Base-by-base conservation (phyloP, 2,329 filamentous ascomycete genomes). In the Penicillium polonicum region DNA sequence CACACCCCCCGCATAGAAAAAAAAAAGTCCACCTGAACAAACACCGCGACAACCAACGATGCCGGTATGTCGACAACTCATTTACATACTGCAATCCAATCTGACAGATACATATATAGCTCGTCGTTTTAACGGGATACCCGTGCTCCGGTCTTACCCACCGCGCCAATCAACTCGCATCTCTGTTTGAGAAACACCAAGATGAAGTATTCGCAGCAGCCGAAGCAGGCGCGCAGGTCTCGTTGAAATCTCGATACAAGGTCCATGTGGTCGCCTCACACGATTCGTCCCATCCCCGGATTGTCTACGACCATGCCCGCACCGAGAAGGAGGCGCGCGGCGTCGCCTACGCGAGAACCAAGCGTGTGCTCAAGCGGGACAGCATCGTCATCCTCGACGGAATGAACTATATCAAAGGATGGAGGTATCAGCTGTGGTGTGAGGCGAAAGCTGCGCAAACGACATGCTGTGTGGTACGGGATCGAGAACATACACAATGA, bases 371-470 rank as follows among this genome's bases (percentile, higher is more conserved):
- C 45, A 78, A 79, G 19, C 79, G 78, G 49, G 82, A 86, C 68
- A 82, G 79, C 48, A 81, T 88, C 57, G 84, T 88, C 43, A 82
- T 88, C 50, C 80, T 85, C 2, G 85, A 88, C 71, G 83, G 82
- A 33, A 78, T 86, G 75, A 87, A 88, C 70, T 88, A 88, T 71
- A 88, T 88, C 75, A 88, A 88, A 71, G 85, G 85, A 21, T 87
- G 84, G 72, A 78, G 85, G 39, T 88, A 88, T 67, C 85, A 88
- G 73, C 72, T 88, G 43, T 87, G 85, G 78, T 88, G 85, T 68
- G 85, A 88, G 70, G 83, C 85, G 29, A 88, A 88, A 71, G 84
- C 85, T 4, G 74, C 83, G 15, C 81, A 82, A 55, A 87, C 85
- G 7, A 80, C 83, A 3, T 85, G 79, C 68, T 87, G 85, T 66